These are phyloP conservation scores for Komagataella pastoris DNA, from an alignment of 805 yeast species.

Conservation along the genomic window DNA sequence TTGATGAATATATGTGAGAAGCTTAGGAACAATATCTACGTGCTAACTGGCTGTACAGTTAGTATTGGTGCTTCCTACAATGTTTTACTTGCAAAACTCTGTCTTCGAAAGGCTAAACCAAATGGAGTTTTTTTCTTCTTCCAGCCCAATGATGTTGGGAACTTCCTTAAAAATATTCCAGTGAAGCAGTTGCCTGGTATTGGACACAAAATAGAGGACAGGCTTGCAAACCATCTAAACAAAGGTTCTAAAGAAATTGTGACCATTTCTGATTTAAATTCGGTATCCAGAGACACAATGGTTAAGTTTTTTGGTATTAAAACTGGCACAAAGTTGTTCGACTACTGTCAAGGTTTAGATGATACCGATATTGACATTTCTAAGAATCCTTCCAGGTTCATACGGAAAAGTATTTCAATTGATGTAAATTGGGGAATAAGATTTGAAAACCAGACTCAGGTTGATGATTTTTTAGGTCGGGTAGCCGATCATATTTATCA, in stretches of 20 bases:
- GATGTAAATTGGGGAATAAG: constrained; percentile 90
- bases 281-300: constrained; percentile 20
- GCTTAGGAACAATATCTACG: constrained; percentile 27
- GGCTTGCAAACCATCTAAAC: constrained; percentile 23
- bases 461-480: constrained; percentile 46
- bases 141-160: constrained; percentile 12
- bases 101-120: constrained; percentile 70
- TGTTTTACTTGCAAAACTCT: constrained; percentile 65
- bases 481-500: constrained; percentile 45
- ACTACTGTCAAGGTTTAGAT: constrained; percentile 59
- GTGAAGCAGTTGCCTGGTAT: constrained; percentile 47
- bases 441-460: constrained; percentile 44
- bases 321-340: constrained; percentile 49
- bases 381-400: constrained; percentile 30
- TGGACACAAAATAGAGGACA: constrained; percentile 36
- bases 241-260: constrained; percentile 8
- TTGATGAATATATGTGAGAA: constrained; percentile 14
- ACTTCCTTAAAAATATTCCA: constrained; percentile 22
- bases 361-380: constrained; percentile 42
- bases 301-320: constrained; percentile 49
- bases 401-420: constrained; percentile 68
- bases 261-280: constrained; percentile 25
- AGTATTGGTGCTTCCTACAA: constrained; percentile 73
- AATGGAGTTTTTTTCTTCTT: constrained; percentile 34
- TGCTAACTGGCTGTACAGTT: constrained; percentile 45